A percentile compares a stretch with the other conserved stretches of the same genome.
These are phyloP conservation scores for Jackrogersella multiformis DNA, from an alignment of 495 filamentous ascomycete species.

Conservation along the genomic window DNA sequence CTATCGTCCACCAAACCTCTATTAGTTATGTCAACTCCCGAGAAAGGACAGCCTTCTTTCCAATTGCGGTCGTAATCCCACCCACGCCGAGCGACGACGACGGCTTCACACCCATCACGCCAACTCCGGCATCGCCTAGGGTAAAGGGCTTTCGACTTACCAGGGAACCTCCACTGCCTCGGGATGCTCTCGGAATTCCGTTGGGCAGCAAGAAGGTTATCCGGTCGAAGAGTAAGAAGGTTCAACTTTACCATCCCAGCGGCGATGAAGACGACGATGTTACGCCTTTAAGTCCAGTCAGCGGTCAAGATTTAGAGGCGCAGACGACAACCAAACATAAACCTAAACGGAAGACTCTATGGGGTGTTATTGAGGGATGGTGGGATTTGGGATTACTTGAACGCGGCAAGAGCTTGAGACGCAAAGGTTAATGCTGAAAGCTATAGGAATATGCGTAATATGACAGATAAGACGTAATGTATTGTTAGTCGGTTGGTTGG, in stretches of 20 bases:
- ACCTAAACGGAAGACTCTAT: conserved; percentile 51
- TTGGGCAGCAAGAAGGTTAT: conserved; percentile 14
- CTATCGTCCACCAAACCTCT: conserved; percentile 33
- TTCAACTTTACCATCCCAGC: not conserved
- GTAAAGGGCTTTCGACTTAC: conserved; percentile 33
- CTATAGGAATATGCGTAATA: not conserved
- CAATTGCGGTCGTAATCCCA: conserved; percentile 19
- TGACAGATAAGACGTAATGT: conserved; percentile 11
- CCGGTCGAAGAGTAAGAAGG: conserved; percentile 30
- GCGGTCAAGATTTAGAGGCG: conserved; percentile 10
- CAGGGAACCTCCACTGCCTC: conserved; percentile 35
- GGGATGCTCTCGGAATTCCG: conserved; percentile 43
- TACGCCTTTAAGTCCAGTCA: conserved; percentile 35
- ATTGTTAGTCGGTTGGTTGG: conserved; percentile 3
- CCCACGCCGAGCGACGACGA: conserved; percentile 41
- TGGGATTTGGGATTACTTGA: conserved; percentile 59
- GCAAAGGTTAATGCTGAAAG: conserved; percentile 24
- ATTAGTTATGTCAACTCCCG: not conserved
- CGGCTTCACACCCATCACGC: conserved; percentile 41
- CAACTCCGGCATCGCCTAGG: conserved; percentile 33
- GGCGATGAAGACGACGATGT: conserved; percentile 23
- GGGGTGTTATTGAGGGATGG: conserved; percentile 56
- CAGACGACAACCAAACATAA: conserved; percentile 27
- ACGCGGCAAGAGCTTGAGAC: conserved; percentile 36
- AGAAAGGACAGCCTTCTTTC: not conserved